Conservation (phyloP, 176 grass and related monocot species). For the Zea mays region Zm-B73-REFERENCE-NAM-5.0 NC_050099.1:100851001-100851500, state of each 20-base stretch:
- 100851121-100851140: no score
- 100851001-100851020: no score
- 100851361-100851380: not conserved
- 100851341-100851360: not conserved
- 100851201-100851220: no score
- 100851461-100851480: not conserved
- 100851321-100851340: not conserved
- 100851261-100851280: not conserved
- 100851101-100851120: no score
- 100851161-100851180: no score
- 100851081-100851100: no score
- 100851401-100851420: not conserved
- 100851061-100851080: no score
- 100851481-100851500: conserved; percentile 1
- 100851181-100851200: no score
- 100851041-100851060: no score
- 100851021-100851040: no score
- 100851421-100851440: not conserved
- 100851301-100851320: not conserved
- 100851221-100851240: no score
- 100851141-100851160: no score
- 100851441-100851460: not conserved
- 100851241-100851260: not conserved
- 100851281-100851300: not conserved
- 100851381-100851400: not conserved